These are phyloP conservation scores for Xylaria intraflava DNA, from an alignment of 495 filamentous ascomycete genomes.

Conservation along the genomic window DNA sequence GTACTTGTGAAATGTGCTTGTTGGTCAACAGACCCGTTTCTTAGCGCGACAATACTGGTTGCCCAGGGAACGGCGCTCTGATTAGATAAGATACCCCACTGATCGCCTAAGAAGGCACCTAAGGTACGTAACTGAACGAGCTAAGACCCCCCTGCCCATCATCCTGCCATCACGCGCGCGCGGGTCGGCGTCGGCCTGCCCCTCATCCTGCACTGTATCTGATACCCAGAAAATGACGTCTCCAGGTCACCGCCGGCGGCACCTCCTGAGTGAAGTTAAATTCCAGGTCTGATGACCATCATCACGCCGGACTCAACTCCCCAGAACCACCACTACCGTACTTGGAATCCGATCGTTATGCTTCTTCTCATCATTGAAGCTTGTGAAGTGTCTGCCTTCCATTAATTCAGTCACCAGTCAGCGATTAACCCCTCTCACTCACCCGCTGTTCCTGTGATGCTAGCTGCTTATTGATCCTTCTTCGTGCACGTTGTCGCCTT, in stretches of 20 bases:
- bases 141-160: too few species aligned
- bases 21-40: too few species aligned
- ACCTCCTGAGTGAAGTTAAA: too few species aligned
- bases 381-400: background rate
- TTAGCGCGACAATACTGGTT: too few species aligned
- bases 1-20: too few species aligned
- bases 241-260: too few species aligned
- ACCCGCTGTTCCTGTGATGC: background rate
- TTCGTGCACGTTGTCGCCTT: background rate
- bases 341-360: background rate
- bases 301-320: background rate
- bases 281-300: background rate
- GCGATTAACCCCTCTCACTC: background rate
- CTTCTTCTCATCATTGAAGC: background rate
- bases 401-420: background rate
- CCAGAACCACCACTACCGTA: too few species aligned
- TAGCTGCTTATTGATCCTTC: background rate
- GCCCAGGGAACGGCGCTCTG: constrained; percentile 7
- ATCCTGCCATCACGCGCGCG: too few species aligned
- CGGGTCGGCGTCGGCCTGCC: too few species aligned
- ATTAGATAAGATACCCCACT: background rate
- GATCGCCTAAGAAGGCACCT: background rate
- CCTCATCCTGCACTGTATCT: too few species aligned
- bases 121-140: too few species aligned
- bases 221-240: too few species aligned